Evolutionary conservation across 129 eudicot genomes (phyloP).

Genomic region (Apium graveolens): DNA sequence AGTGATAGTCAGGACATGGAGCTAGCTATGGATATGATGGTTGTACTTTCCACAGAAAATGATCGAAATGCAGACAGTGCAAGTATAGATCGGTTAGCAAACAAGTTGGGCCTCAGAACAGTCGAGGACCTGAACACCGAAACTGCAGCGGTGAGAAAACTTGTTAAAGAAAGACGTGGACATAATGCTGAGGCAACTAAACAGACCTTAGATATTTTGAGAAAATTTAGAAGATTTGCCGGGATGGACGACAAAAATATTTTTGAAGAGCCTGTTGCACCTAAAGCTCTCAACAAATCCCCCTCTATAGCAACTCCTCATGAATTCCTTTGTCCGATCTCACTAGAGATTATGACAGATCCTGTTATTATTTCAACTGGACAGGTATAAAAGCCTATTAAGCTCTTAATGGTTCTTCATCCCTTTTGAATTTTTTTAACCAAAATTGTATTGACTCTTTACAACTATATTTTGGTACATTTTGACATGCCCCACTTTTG

Average conservation of each 20-base stretch:
- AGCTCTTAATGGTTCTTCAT: neutral
- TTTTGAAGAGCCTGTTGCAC: constrained; percentile 41
- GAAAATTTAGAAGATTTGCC: constrained; percentile 53
- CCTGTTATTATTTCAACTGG: constrained; percentile 85
- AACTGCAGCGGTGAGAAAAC: constrained; percentile 47
- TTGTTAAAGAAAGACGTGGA: constrained; percentile 47
- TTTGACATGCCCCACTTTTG: neutral
- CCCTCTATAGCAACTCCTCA: constrained; percentile 44
- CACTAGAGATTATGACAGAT: constrained; percentile 81
- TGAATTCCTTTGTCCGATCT: constrained; percentile 79
- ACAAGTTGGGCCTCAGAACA: constrained; percentile 40
- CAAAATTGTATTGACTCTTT: neutral
- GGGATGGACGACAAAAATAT: constrained; percentile 43
- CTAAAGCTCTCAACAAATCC: constrained; percentile 29
- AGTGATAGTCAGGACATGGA: constrained; percentile 82
- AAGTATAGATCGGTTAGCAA: constrained; percentile 58
- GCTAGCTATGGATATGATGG: constrained; percentile 68
- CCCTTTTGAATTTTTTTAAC: neutral
- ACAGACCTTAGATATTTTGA: constrained; percentile 43
- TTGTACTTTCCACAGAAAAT: constrained; percentile 38
- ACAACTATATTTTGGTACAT: neutral
- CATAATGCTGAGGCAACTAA: constrained; percentile 48
- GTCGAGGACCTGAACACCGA: constrained; percentile 52
- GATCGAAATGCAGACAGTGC: constrained; percentile 59
- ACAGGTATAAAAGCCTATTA: constrained; percentile 37